Base-by-base conservation (phyloP, 2,329 filamentous ascomycete genomes). In the Aciculosporium take region DNA sequence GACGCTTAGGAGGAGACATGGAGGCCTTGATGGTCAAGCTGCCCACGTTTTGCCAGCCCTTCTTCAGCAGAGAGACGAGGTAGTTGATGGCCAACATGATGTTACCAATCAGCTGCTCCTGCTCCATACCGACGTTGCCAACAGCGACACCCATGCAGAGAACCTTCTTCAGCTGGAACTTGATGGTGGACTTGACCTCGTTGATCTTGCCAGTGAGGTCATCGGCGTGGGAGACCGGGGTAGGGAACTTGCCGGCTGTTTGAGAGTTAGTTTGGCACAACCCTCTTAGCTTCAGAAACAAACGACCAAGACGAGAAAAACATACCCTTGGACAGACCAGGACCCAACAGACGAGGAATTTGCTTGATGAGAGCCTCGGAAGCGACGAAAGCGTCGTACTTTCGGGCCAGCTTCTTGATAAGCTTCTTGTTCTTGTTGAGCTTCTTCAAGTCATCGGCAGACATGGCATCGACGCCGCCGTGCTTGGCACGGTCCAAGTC, bases 341-440 rank as follows among this genome's bases (percentile, higher is more conserved):
- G 91, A 68, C 91, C 91, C 66, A 98, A 74, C 68, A 98, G 87
- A 95, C 91, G 91, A 59, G 91, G 91, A 61, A 98, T 96, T 78
- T 95, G 88, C 83, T 94, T 95, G 82, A 98, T 95, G 63, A 98
- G 74, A 62, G 83, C 74, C 65, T 98, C 91, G 65, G 89, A 96
- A 66, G 91, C 84, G 65, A 98, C 72, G 74, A 98, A 98, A 58
- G 91, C 91, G 71, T 98, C 91, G 81, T 98, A 96, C 79, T 98
- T 98, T 81, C 88, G 87, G 52, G 91, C 91, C 55, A 98, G 84
- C 84, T 98, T 98, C 87, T 98, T 98, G 82, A 98, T 95, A 63
- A 96, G 82, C 84, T 98, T 98, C 85, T 98, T 96, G 86, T 98
- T 98, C 86, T 98, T 98, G 84, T 98, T 98, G 57, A 98, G 86